Percentiles rank a stretch among this genome's conserved stretches.
These are phyloP conservation scores for Cerrena zonata DNA, from an alignment of 1,284 basidiomycete species.

Conservation along the genomic window DNA sequence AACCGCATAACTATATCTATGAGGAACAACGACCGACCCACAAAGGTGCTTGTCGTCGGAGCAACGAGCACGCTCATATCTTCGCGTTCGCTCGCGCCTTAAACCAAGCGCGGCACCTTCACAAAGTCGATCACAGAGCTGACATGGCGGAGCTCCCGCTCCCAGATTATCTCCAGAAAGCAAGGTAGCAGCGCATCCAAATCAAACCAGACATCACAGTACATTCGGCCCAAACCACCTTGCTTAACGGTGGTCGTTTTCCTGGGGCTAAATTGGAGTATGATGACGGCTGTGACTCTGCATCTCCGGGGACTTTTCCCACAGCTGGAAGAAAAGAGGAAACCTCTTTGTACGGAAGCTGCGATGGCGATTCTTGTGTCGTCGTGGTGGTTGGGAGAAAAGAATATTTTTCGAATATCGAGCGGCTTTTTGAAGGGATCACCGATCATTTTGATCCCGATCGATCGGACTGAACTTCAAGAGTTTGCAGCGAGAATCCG, in stretches of 20 bases:
- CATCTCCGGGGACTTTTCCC: slow-evolving; percentile 90
- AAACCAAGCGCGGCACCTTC: slow-evolving; percentile 31
- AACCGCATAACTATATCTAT: slow-evolving; percentile 85
- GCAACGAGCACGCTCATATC: slow-evolving; percentile 63
- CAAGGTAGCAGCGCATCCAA: slow-evolving; percentile 31
- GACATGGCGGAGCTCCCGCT: slow-evolving; percentile 37
- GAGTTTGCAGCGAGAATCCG: too few species aligned
- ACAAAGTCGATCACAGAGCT: slow-evolving; percentile 46
- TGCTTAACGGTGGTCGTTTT: slow-evolving; percentile 66
- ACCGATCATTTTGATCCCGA: too few species aligned
- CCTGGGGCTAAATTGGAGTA: slow-evolving; percentile 41
- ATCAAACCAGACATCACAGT: too few species aligned
- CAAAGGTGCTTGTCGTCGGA: slow-evolving; percentile 34
- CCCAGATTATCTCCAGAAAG: slow-evolving; percentile 9
- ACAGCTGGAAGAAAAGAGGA: slow-evolving; percentile 52
- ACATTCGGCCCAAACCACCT: slow-evolving; percentile 36
- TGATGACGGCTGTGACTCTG: slow-evolving; percentile 46
- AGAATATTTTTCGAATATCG: too few species aligned
- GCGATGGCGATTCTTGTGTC: slow-evolving; percentile 79
- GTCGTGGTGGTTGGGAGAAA: slow-evolving; percentile 32
- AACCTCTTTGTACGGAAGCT: slow-evolving; percentile 63
- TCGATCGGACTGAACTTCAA: too few species aligned
- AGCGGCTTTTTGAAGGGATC: too few species aligned
- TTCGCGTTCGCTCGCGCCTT: slow-evolving; percentile 53
- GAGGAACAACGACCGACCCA: slow-evolving; percentile 60